Evolutionary conservation across 768 basidiomycete species (phyloP).

Genomic region (Leucosporidium scottii): DNA sequence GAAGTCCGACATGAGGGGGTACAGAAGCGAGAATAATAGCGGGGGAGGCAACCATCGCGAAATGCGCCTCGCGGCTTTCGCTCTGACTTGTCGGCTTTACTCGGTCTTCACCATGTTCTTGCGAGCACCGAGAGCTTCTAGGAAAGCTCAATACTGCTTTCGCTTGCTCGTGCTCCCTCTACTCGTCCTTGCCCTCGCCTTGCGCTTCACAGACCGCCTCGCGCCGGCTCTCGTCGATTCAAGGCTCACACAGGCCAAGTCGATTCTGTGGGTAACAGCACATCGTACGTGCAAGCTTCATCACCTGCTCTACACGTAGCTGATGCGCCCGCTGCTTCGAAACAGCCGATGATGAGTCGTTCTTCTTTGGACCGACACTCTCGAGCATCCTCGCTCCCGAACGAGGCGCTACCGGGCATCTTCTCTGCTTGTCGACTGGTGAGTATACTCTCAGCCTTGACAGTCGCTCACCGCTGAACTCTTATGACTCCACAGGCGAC

Average conservation of each 20-base stretch:
- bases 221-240: background rate
- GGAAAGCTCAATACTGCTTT: too few relatives aligned
- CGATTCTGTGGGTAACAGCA: conserved; percentile 35
- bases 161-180: background rate
- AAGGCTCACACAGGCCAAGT: background rate
- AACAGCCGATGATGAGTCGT: conserved; percentile 38
- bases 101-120: too few relatives aligned
- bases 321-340: background rate
- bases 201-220: background rate
- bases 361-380: conserved; percentile 37
- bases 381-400: background rate
- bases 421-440: conserved; percentile 34
- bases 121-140: too few relatives aligned
- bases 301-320: background rate
- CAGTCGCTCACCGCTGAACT: too few relatives aligned
- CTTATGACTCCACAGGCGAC: conserved; percentile 36
- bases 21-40: background rate
- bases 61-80: background rate
- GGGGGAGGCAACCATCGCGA: background rate
- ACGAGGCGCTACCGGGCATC: background rate
- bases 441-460: too few relatives aligned
- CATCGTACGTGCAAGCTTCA: conserved; percentile 29
- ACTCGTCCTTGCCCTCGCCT: background rate
- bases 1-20: conserved; percentile 40
- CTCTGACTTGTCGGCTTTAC: background rate